phyloP scores from a whole-genome alignment of 805 yeast species.

The Yueomyces sp. region DNA sequence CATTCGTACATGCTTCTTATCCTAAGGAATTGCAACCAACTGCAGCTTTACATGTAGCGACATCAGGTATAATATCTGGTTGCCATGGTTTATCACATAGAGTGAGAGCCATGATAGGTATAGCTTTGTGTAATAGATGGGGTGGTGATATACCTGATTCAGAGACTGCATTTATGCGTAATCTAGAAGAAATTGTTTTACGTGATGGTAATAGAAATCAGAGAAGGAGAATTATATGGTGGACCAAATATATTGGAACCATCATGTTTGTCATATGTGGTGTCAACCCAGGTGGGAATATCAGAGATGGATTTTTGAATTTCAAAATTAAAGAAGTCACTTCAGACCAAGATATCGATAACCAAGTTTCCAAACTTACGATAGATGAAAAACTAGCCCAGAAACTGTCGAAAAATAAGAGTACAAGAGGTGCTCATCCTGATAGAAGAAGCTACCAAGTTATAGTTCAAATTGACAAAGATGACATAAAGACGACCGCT shows the following conservation, averaged over 20 bases:
- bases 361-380: neutral
- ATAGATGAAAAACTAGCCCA: constrained; percentile 1
- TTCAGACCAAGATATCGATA: neutral
- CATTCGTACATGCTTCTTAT: constrained; percentile 65
- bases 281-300: constrained; percentile 70
- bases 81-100: constrained; percentile 65
- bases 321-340: constrained; percentile 1
- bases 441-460: constrained; percentile 19
- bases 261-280: constrained; percentile 70
- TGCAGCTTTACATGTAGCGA: constrained; percentile 59
- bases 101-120: constrained; percentile 56
- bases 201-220: constrained; percentile 31
- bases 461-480: constrained; percentile 33
- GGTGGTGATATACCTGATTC: constrained; percentile 60
- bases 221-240: constrained; percentile 42
- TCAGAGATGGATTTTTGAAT: constrained; percentile 34
- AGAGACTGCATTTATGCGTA: constrained; percentile 33
- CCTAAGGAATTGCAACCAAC: constrained; percentile 67
- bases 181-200: constrained; percentile 35
- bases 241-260: constrained; percentile 63
- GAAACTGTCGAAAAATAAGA: neutral
- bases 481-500: constrained; percentile 45
- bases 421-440: neutral
- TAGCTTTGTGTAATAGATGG: constrained; percentile 70
- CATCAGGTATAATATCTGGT: constrained; percentile 64